Percentiles rank a stretch among this genome's conserved stretches.
Conservation (phyloP, 1,139 yeast species). For the Sugiyamaella sp. region DNA sequence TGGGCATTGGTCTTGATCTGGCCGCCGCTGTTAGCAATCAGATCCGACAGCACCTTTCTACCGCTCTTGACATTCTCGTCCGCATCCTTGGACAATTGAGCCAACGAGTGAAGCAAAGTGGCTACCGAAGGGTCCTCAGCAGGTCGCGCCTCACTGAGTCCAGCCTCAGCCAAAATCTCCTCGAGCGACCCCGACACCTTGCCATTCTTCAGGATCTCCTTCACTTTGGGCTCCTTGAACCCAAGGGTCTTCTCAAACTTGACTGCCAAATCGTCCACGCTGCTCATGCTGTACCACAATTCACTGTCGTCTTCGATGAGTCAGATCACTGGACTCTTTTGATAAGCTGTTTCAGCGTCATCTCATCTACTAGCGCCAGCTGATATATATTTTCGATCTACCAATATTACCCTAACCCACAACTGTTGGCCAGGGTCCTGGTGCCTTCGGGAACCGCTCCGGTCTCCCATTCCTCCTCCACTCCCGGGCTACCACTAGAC, state of each 20-base stretch:
- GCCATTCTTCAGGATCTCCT: conserved; percentile 78
- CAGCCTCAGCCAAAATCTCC: conserved; percentile 49
- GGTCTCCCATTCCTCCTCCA: no score
- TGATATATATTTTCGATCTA: not conserved
- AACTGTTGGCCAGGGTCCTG: no score
- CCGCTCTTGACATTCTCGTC: conserved; percentile 38
- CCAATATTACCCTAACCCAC: not conserved
- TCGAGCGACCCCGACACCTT: conserved; percentile 75
- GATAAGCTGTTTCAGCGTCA: not conserved
- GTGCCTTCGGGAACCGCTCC: no score
- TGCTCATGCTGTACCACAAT: conserved; percentile 4
- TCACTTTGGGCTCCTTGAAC: conserved; percentile 45
- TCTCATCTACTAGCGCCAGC: not conserved
- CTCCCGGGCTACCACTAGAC: no score
- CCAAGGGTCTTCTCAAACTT: conserved; percentile 62
- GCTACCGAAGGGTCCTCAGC: conserved; percentile 37
- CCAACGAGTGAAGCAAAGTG: conserved; percentile 74
- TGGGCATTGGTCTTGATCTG: conserved; percentile 70
- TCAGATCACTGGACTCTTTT: not conserved
- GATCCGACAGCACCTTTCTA: conserved; percentile 57
- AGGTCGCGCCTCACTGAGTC: conserved; percentile 50
- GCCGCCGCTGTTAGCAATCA: conserved; percentile 61
- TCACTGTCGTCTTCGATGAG: not conserved
- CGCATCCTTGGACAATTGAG: conserved; percentile 48
- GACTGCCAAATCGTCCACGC: conserved; percentile 42